A percentile compares a stretch with the other conserved stretches of the same genome.
Evolutionary conservation across 352 stramenopile genomes (phyloP).

Genomic region (Globisporangium ultimum): DNA sequence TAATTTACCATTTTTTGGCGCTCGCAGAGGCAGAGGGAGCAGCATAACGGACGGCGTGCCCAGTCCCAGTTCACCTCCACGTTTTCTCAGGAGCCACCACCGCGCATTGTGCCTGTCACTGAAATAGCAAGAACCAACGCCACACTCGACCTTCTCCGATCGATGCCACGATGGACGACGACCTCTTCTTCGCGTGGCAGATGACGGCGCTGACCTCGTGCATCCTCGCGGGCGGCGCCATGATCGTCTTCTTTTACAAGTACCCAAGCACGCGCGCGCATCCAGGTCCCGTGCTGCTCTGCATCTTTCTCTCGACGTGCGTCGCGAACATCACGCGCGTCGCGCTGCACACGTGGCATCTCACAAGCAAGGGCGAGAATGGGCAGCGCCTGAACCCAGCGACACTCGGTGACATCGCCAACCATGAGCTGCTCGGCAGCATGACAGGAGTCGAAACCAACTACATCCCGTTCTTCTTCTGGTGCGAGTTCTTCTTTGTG

Average conservation of each 20-base stretch:
- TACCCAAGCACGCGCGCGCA: slow-evolving; percentile 58
- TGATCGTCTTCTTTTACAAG: slow-evolving; percentile 74
- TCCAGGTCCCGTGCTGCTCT: slow-evolving; percentile 71
- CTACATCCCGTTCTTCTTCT: slow-evolving; percentile 80
- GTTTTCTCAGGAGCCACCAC: no score
- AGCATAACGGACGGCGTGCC: no score
- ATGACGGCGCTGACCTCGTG: slow-evolving; percentile 59
- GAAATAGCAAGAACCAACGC: neutral
- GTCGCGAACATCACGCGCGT: slow-evolving; percentile 69
- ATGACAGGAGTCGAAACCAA: slow-evolving; percentile 22
- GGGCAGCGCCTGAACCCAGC: slow-evolving; percentile 18
- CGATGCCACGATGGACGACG: slow-evolving; percentile 29
- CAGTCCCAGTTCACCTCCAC: no score
- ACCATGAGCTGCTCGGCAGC: slow-evolving; percentile 37
- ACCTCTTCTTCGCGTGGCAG: slow-evolving; percentile 74
- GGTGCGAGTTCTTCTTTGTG: slow-evolving; percentile 80
- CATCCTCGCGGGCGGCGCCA: slow-evolving; percentile 42
- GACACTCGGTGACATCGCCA: slow-evolving; percentile 64
- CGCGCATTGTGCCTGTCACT: no score
- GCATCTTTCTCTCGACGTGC: slow-evolving; percentile 68
- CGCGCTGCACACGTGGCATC: slow-evolving; percentile 51
- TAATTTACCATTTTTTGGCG: no score
- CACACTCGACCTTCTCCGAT: neutral
- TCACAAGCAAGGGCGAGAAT: slow-evolving; percentile 13
- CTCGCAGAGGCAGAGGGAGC: no score